Base-by-base conservation (phyloP, 1,284 basidiomycete species). In the Cryptococcus deneoformans region DNA sequence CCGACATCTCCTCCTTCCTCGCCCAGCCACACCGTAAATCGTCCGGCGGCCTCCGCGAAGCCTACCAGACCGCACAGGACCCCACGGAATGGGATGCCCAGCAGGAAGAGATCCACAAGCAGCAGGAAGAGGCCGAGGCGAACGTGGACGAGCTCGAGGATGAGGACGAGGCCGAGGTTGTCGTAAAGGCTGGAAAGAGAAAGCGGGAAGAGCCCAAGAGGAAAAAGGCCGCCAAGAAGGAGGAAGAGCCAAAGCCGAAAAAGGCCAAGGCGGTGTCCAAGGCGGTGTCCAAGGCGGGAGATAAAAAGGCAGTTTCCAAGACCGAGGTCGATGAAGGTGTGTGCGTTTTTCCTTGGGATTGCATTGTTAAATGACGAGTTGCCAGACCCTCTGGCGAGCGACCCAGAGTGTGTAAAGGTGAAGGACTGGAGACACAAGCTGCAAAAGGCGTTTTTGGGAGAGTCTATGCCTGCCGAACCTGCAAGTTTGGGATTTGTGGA, bases 391-490 rank as follows among this genome's bases (percentile, higher is more conserved):
- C 67, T 83, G 57, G 77, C 80, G 35, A 77, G 75, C 50, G 88
- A 92, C 76, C 85, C 85, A 1, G 89, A 91, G 68, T 88, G 88
- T 35, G 61, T 81, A 54, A 86, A 85, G 69, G 89, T 92, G 69
- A 86, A 87, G 66, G 87, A 89, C 56, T 93, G 92, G 91, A 83
- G 92, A 67, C 90, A 93, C 77, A 88, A 86, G 77, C 85, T 95
- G 6, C 92, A 96, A 77, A 89, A 92, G 68, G 87, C 86, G 0
- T 95, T 96, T 82, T 80, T 96, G 54, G 82, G 82, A 64, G 86
- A 82, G 81, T 77, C 61, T 34, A 53, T 76, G 58, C 64, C 75
- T 46, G 47, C 73, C 61, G 59, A 72, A 56, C 3, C 70, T 58
- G 60, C 74, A 66, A 55, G 79, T 77, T 5, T 9, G 64, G 29